Percentiles rank a stretch among this genome's conserved stretches.
phyloP scores from a whole-genome alignment of 345 rosid species.

The Linum usitatissimum region DNA sequence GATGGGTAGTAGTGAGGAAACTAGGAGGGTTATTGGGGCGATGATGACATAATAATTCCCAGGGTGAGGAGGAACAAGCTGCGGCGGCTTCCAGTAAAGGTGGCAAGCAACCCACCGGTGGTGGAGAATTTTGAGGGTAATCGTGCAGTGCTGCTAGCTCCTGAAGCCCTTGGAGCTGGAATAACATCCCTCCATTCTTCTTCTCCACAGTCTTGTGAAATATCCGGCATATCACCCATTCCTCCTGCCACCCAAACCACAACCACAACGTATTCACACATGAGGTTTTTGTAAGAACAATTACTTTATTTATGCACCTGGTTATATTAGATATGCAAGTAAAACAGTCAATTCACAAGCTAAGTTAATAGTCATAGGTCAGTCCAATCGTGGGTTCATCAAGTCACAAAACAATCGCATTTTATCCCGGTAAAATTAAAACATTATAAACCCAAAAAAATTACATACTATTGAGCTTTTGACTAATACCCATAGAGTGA shows the following conservation, averaged over 20 bases:
- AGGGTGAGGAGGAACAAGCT: background rate
- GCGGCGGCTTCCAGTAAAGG: slow-evolving; percentile 39
- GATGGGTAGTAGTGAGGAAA: background rate
- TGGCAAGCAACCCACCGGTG: slow-evolving; percentile 30
- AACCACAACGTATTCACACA: no score
- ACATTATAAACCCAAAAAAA: no score
- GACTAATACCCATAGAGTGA: no score
- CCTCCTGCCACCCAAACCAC: slow-evolving; percentile 45
- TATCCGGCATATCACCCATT: slow-evolving; percentile 92
- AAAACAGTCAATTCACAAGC: no score
- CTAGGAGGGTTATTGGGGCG: slow-evolving; percentile 20
- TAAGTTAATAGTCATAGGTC: no score
- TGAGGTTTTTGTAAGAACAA: no score
- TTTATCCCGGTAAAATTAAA: no score
- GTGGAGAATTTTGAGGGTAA: slow-evolving; percentile 16
- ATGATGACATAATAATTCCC: slow-evolving; percentile 27
- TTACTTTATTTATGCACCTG: no score
- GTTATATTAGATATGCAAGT: no score
- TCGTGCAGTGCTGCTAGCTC: background rate
- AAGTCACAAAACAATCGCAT: no score
- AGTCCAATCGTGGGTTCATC: no score
- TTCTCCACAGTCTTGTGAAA: slow-evolving; percentile 65
- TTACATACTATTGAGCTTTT: no score
- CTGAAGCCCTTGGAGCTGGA: slow-evolving; percentile 30
- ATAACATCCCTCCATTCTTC: slow-evolving; percentile 21